Percentiles rank a stretch among this genome's conserved stretches.
Evolutionary conservation across 768 basidiomycete species (phyloP).

Genomic region (Pleurotus cornucopiae): DNA sequence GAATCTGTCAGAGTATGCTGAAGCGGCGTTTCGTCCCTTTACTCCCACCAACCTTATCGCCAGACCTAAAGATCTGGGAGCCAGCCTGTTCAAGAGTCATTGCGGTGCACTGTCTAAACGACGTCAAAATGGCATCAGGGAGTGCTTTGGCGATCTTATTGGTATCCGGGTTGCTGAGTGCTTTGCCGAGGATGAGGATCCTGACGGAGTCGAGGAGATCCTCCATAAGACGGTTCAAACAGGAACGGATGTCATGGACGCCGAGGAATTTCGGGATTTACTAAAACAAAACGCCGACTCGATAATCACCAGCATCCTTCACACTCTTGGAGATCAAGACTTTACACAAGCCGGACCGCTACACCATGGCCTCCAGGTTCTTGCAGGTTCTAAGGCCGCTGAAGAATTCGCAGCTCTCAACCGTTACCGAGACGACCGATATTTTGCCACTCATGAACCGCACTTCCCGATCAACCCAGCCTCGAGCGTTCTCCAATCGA

Average conservation of each 20-base stretch:
- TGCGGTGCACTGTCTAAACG: slow-evolving; percentile 57
- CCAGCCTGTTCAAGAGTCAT: slow-evolving; percentile 50
- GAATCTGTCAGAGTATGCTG: slow-evolving; percentile 61
- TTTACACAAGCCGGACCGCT: slow-evolving; percentile 50
- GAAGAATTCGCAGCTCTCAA: slow-evolving; percentile 48
- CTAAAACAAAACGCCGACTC: slow-evolving; percentile 47
- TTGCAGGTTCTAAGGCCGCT: slow-evolving; percentile 30
- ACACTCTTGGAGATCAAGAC: slow-evolving; percentile 67
- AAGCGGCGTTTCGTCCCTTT: slow-evolving; percentile 61
- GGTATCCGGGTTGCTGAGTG: slow-evolving; percentile 54
- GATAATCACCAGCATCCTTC: slow-evolving; percentile 56
- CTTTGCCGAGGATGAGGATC: slow-evolving; percentile 28
- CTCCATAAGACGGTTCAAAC: slow-evolving; percentile 28
- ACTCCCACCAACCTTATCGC: slow-evolving; percentile 61
- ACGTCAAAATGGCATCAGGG: slow-evolving; percentile 43
- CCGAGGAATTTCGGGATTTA: slow-evolving; percentile 20
- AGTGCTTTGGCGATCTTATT: slow-evolving; percentile 69
- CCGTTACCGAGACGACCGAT: slow-evolving; percentile 42
- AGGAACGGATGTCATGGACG: slow-evolving; percentile 22
- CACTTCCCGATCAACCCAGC: slow-evolving; percentile 61
- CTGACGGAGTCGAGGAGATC: slow-evolving; percentile 27
- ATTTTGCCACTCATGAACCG: slow-evolving; percentile 54
- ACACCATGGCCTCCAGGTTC: slow-evolving; percentile 32
- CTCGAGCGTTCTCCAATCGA: slow-evolving; percentile 43
- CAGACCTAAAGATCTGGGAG: slow-evolving; percentile 29